These are phyloP conservation scores for Magnusiomyces fungicola DNA, from an alignment of 1,139 yeast species.

Conservation along the genomic window DNA sequence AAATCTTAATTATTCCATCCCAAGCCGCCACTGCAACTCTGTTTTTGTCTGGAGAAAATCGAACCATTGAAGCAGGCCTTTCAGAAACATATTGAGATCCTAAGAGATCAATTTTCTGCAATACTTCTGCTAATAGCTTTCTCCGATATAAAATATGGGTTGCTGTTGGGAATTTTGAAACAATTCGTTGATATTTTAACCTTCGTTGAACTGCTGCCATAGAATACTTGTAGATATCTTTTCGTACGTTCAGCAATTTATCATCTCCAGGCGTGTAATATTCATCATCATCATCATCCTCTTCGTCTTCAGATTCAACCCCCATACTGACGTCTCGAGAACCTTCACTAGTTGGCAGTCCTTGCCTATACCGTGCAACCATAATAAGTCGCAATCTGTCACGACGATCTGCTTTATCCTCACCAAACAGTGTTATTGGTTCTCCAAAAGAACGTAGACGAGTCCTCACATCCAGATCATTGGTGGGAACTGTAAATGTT, in stretches of 20 bases:
- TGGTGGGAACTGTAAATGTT: conserved; percentile 46
- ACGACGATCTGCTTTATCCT: conserved; percentile 55
- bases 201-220: conserved; percentile 41
- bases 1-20: conserved; percentile 62
- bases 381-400: conserved; percentile 46
- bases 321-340: conserved; percentile 26
- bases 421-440: conserved; percentile 55
- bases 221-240: conserved; percentile 45
- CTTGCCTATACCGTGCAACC: conserved; percentile 20
- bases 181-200: conserved; percentile 30
- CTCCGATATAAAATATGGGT: conserved; percentile 43
- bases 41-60: conserved; percentile 37
- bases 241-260: conserved; percentile 50
- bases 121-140: conserved; percentile 30
- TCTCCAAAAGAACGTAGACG: conserved; percentile 46
- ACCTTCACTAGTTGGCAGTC: conserved; percentile 19
- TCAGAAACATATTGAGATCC: conserved; percentile 69
- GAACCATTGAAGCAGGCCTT: conserved; percentile 59
- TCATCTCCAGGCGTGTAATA: conserved; percentile 75
- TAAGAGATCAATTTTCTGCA: conserved; percentile 40
- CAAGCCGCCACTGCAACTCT: conserved; percentile 69
- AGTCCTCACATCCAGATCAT: conserved; percentile 52
- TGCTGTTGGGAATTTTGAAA: conserved; percentile 22
- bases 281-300: conserved; percentile 59
- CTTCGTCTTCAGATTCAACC: conserved; percentile 31